phyloP scores from a whole-genome alignment of 2,329 filamentous ascomycete genomes.

The Cytospora chrysosperma region DNA sequence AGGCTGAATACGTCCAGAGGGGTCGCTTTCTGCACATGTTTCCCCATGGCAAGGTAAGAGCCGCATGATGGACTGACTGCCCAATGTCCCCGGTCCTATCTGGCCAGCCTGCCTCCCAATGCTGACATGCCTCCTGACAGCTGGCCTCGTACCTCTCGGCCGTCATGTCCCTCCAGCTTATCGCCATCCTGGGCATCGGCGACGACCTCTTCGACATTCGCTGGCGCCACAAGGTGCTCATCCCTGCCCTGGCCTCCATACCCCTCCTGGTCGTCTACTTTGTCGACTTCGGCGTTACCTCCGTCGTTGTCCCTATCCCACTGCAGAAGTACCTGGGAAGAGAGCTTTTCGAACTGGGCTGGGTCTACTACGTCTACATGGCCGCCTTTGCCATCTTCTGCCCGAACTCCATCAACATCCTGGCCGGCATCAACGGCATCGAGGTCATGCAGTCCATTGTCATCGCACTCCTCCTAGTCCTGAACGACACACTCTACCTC shows the following conservation, averaged over 20 bases:
- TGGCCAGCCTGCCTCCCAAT: neutral
- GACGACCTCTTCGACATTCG: constrained; percentile 98
- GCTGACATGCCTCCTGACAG: constrained; percentile 42
- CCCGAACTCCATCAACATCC: constrained; percentile 97
- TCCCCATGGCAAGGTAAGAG: constrained; percentile 81
- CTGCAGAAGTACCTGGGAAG: constrained; percentile 77
- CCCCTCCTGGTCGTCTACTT: constrained; percentile 96
- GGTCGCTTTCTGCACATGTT: constrained; percentile 88
- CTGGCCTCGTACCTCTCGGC: constrained; percentile 93
- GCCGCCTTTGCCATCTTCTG: constrained; percentile 94
- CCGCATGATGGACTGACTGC: neutral
- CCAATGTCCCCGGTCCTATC: neutral
- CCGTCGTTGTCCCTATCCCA: constrained; percentile 85
- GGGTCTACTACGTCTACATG: constrained; percentile 96
- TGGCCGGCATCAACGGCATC: constrained; percentile 99
- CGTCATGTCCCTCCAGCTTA: constrained; percentile 86
- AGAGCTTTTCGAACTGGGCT: constrained; percentile 76
- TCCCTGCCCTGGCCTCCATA: constrained; percentile 89
- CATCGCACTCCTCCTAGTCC: constrained; percentile 76
- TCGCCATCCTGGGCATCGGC: constrained; percentile 86
- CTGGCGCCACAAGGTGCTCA: constrained; percentile 98
- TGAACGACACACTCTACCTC: constrained; percentile 89
- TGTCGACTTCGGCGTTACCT: constrained; percentile 96
- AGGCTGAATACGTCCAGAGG: constrained; percentile 70
- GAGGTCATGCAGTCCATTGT: constrained; percentile 94